phyloP scores from a whole-genome alignment of 768 basidiomycete genomes.

The Pleurotus giganteus region DNA sequence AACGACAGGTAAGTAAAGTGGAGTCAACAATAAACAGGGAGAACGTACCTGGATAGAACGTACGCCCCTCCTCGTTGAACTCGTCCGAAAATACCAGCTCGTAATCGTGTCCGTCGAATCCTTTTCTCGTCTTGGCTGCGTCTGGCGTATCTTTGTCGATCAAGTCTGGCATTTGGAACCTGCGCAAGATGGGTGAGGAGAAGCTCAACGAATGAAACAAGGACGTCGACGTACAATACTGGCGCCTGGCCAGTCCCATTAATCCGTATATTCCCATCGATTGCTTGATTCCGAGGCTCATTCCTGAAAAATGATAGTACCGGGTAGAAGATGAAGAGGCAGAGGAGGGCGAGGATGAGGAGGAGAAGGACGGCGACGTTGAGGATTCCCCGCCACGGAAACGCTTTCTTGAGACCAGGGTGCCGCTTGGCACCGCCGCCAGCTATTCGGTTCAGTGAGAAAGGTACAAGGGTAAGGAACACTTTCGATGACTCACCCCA shows the following conservation, averaged over 20 bases:
- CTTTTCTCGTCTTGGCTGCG: conserved; percentile 54
- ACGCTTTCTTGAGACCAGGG: conserved; percentile 21
- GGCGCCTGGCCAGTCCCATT: conserved; percentile 73
- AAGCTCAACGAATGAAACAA: neutral
- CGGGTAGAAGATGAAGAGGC: conserved; percentile 83
- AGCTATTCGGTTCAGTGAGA: neutral
- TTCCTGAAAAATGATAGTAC: conserved; percentile 51
- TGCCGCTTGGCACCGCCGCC: neutral
- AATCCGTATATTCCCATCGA: conserved; percentile 63
- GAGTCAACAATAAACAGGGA: conserved; percentile 4
- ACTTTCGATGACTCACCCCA: conserved; percentile 15
- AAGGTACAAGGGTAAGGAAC: neutral
- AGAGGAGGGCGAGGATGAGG: conserved; percentile 60
- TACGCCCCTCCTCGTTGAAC: conserved; percentile 64
- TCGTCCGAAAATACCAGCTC: conserved; percentile 76
- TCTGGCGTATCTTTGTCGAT: conserved; percentile 74
- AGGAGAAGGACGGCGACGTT: conserved; percentile 71
- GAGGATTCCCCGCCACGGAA: conserved; percentile 47
- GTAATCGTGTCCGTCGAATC: conserved; percentile 71
- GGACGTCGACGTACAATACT: conserved; percentile 34
- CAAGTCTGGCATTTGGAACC: conserved; percentile 51
- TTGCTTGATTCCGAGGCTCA: conserved; percentile 35
- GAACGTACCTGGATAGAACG: conserved; percentile 49
- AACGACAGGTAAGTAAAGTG: neutral
- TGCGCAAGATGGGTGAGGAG: conserved; percentile 5